Percentiles rank a stretch among this genome's conserved stretches.
Evolutionary conservation across 2,329 filamentous ascomycete species (phyloP).

Genomic region (Teratosphaeria viscida): DNA sequence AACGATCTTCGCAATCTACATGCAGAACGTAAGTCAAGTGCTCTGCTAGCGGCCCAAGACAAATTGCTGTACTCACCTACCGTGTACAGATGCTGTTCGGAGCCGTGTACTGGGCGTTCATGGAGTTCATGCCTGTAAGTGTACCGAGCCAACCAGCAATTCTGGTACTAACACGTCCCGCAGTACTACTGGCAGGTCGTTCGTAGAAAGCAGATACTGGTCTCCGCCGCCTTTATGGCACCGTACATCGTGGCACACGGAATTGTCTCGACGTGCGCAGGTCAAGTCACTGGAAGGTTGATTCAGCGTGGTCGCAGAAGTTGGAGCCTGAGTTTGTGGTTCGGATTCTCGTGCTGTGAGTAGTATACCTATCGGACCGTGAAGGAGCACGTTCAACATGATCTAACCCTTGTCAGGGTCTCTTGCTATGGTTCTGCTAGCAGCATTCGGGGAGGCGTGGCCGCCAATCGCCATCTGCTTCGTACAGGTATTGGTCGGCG

Average conservation of each 20-base stretch:
- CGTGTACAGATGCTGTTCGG: constrained; percentile 8
- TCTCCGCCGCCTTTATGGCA: constrained; percentile 6
- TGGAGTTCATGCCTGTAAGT: constrained; percentile 11
- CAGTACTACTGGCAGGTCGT: constrained; percentile 8
- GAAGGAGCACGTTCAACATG: not conserved
- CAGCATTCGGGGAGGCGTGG: not conserved
- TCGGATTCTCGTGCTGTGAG: constrained; percentile 11
- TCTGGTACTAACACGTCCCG: not conserved
- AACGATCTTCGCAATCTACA: constrained; percentile 10
- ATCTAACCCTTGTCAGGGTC: not conserved
- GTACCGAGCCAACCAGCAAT: not conserved
- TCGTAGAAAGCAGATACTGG: constrained; percentile 5
- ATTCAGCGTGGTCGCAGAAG: constrained; percentile 1
- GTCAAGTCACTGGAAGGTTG: not conserved
- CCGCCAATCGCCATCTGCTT: constrained; percentile 2
- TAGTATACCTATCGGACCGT: not conserved
- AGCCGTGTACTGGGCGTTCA: constrained; percentile 14
- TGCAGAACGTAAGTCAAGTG: constrained; percentile 7
- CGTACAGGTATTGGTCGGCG: constrained; percentile 9
- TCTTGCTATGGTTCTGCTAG: constrained; percentile 7
- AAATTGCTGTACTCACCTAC: not conserved
- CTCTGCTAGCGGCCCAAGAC: not conserved
- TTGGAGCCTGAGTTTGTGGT: constrained; percentile 10
- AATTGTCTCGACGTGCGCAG: not conserved
- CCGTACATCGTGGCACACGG: constrained; percentile 14